Base-by-base conservation (phyloP, 108 stramenopile species). In the Cyclotella atomus region DNA sequence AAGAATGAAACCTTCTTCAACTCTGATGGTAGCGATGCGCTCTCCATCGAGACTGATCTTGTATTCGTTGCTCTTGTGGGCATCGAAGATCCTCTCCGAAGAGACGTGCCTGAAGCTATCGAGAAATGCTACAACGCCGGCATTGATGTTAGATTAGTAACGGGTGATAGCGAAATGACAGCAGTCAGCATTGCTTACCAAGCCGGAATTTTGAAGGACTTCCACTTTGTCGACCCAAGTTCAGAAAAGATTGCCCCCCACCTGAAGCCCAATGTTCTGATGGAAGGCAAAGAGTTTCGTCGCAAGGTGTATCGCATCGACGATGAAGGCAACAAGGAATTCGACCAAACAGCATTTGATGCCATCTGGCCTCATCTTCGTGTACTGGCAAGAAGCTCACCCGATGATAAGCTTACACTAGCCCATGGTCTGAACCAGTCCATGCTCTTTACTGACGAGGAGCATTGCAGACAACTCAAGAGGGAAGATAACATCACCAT, bases 131-230 rank as follows among this genome's bases (percentile, higher is more conserved):
- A 93, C 67, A 44, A 69, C 28, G 94, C 94, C 4, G 96, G 96
- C 32, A 95, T 97, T 82, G 95, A 96, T 75, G 99, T 99, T n/a
- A 93, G 99, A 30, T 90, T 99, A 84, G 96, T 97, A 43, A 99
- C 99, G 1, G 99, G 99, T 21, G 97, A 99, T 82, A 95, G 89
- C 74, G 92, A 94, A 14, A 86, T 85, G 41, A 99, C 99, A 9
- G 99, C 99, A 28, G 93, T 91, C 19, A 95, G 95, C 46, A 98
- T 99, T 71, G 97, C 98, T 4, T 82, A 84, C 59, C 89, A 93
- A 68, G 92, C 91, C 45, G 93, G 91, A 29, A 89, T 94, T 30
- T 59, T 94, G 57, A 87, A 87, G 27, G 85, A 87, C 68, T 83
- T 80, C 57, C 89, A 91, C 66, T 92, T 93, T 60, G n/a, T 62